These are phyloP conservation scores for Teratosphaeria destructans DNA, from an alignment of 2,329 filamentous ascomycete genomes.

Conservation along the genomic window DNA sequence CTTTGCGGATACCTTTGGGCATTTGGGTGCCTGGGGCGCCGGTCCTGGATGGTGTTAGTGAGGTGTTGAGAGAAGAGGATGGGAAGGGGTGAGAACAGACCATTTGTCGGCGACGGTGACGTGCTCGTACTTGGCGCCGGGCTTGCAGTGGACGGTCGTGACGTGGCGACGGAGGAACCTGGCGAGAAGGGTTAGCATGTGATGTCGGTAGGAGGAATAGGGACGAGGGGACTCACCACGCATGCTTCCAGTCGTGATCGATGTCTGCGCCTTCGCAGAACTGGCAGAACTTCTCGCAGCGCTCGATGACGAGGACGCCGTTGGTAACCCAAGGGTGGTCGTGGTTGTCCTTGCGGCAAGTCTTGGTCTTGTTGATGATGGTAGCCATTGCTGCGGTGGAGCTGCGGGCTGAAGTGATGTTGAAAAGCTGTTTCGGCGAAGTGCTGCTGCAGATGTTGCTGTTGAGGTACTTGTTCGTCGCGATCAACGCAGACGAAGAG, in stretches of 20 bases:
- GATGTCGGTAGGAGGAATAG: background rate
- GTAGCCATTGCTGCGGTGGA: background rate
- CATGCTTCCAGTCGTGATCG: conserved; percentile 16
- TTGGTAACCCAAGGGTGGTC: conserved; percentile 14
- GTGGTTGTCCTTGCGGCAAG: conserved; percentile 17
- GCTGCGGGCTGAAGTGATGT: background rate
- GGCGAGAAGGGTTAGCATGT: background rate
- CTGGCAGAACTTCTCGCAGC: conserved; percentile 18
- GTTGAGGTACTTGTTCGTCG: background rate
- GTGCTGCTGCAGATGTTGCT: background rate
- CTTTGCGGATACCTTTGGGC: background rate
- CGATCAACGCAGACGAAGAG: background rate
- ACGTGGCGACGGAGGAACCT: conserved; percentile 20
- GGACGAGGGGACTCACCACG: conserved; percentile 9
- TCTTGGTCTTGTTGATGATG: conserved; percentile 10
- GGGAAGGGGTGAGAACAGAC: conserved; percentile 7
- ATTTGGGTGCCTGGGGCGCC: background rate
- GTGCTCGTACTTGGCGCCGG: conserved; percentile 7
- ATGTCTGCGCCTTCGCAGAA: conserved; percentile 13
- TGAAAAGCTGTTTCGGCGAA: background rate
- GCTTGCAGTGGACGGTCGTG: conserved; percentile 13
- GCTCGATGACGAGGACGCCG: conserved; percentile 16
- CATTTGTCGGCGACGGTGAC: conserved; percentile 11
- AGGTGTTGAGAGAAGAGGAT: background rate
- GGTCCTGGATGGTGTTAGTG: background rate